Evolutionary conservation across 1,284 basidiomycete species (phyloP).

Genomic region (Trichosporon inkin): DNA sequence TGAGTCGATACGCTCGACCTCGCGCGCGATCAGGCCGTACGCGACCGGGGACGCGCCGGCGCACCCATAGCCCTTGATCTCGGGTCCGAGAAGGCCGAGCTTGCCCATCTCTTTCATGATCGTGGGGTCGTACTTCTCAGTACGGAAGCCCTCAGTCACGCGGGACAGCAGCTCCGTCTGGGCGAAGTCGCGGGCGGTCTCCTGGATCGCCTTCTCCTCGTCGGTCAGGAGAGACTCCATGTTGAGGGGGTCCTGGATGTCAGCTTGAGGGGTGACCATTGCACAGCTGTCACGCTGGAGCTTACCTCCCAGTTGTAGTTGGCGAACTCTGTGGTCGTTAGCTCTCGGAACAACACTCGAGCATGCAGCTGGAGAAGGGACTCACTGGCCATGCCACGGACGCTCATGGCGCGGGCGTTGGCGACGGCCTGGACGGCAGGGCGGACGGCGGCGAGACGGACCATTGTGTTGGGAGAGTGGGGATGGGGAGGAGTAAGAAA

Average conservation of each 20-base stretch:
- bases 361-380: neutral
- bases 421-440: conserved; percentile 11
- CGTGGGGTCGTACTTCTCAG: conserved; percentile 68
- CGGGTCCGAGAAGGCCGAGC: conserved; percentile 83
- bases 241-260: conserved; percentile 66
- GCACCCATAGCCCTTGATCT: conserved; percentile 90
- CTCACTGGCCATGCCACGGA: conserved; percentile 24
- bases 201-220: conserved; percentile 86
- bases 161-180: conserved; percentile 78
- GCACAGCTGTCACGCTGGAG: no score
- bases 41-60: conserved; percentile 88
- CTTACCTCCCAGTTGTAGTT: conserved; percentile 63
- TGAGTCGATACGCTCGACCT: conserved; percentile 90
- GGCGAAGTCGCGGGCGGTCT: conserved; percentile 79
- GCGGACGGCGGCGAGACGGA: conserved; percentile 13
- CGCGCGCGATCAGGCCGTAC: conserved; percentile 88
- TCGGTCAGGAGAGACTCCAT: conserved; percentile 75
- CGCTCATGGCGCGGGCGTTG: conserved; percentile 10
- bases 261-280: neutral
- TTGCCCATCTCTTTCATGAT: conserved; percentile 89
- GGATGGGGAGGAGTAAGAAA: conserved; percentile 1
- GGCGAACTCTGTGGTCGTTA: conserved; percentile 45
- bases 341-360: neutral
- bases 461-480: conserved; percentile 4
- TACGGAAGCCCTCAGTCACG: conserved; percentile 62